Evolutionary conservation across 2,329 filamentous ascomycete genomes (phyloP), one percentile per base, ranked within the genome.

Genomic region (Neodidymelliopsis sp.): DNA sequence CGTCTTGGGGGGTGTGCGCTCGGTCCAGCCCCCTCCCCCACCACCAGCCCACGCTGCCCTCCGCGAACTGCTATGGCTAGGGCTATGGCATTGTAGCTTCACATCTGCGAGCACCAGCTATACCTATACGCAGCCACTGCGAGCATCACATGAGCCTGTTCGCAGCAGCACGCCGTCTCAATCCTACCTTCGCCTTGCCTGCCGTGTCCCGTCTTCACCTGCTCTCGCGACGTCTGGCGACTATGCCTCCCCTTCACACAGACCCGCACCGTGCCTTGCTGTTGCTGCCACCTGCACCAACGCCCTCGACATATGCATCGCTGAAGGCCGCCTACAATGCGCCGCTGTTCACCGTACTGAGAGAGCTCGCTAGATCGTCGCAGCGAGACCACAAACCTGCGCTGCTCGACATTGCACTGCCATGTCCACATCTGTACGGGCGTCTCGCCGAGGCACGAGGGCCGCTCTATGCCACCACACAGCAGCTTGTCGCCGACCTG

Each of bases 401-500:
- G 2, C 63, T 79, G 10, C 67, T 86, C 23, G 82, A 86, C 41
- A 76, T 85, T 60, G 88, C 85, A 2, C 70, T 95, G 27, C 81
- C 82, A 2, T 82, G 82, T 36, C 83, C 86, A 2, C 77, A 87
- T 40, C 78, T 91, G 10, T 74, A 79, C 35, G 79, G 82, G 15
- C 74, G 74, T 23, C 75, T 77, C 18, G 73, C 75, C 16, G 72
- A 74, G 22, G 77, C 81, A 34, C 80, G 82, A 60, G 77, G 81
- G 18, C 75, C 83, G 34, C 76, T 83, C 13, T 96, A 91, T 81
- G 67, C 79, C 24, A 74, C 80, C n/a, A 82, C 86, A 0, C 91
- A 96, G 71, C 79, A 81, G n/a, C 78, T 93, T 4, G 75, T 97
- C 16, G 88, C 89, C 2, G 83, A 83, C 19, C 69, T 95, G 18